These are phyloP conservation scores for Candida freyschussii DNA, from an alignment of 1,139 yeast genomes.

Conservation along the genomic window DNA sequence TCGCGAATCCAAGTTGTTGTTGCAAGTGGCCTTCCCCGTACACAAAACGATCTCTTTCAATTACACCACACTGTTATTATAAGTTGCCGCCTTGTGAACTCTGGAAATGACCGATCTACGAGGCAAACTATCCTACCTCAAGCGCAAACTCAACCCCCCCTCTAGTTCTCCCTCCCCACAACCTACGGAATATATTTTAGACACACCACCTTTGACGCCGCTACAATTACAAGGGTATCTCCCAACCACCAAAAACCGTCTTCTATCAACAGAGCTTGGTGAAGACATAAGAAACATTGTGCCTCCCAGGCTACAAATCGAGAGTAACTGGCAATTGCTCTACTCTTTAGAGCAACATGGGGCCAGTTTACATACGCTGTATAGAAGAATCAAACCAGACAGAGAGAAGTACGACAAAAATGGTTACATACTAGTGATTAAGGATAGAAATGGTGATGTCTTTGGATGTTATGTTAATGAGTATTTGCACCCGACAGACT, in stretches of 20 bases:
- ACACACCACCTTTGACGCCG: constrained; percentile 40
- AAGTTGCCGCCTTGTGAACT: no score
- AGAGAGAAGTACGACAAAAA: constrained; percentile 29
- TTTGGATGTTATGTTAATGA: constrained; percentile 89
- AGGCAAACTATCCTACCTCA: no score
- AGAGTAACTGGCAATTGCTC: constrained; percentile 69
- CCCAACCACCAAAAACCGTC: constrained; percentile 47
- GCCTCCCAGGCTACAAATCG: constrained; percentile 75
- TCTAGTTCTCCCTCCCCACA: constrained; percentile 8
- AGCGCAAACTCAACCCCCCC: no score
- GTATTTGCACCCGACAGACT: constrained; percentile 62
- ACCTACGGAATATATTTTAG: constrained; percentile 1
- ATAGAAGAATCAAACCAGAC: constrained; percentile 35
- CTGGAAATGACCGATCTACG: no score
- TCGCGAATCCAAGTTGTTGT: no score
- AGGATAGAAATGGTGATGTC: constrained; percentile 54
- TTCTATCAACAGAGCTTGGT: constrained; percentile 59
- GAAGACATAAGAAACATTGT: constrained; percentile 66
- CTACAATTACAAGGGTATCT: constrained; percentile 53
- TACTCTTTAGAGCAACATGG: constrained; percentile 93
- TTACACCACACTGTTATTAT: no score
- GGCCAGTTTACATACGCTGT: constrained; percentile 75
- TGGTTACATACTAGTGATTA: constrained; percentile 69
- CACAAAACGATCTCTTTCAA: no score
- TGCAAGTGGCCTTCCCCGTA: no score